These are phyloP conservation scores for Chaetoceros tenuissimus DNA, from an alignment of 108 stramenopile genomes.

Conservation along the genomic window DNA sequence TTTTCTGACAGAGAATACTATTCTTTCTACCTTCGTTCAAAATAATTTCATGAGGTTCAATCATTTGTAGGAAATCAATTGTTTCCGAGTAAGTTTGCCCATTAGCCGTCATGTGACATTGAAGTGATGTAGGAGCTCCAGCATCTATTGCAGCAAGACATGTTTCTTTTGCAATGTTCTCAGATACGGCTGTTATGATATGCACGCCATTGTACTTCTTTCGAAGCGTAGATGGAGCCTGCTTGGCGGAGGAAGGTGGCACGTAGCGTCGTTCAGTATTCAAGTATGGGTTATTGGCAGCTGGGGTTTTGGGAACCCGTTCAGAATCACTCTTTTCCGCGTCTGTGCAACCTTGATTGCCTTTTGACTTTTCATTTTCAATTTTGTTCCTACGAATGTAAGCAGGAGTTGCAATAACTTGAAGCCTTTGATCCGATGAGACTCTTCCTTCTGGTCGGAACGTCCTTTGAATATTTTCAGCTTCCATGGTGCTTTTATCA, in stretches of 20 bases:
- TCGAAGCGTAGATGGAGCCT: not conserved
- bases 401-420: not conserved
- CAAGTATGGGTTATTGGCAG: not conserved
- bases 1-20: slow-evolving; percentile 58
- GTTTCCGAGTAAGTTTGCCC: slow-evolving; percentile 83
- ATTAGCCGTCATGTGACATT: slow-evolving; percentile 78
- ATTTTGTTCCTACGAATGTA: too few relatives aligned
- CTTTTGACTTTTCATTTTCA: too few relatives aligned
- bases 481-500: too few relatives aligned
- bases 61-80: slow-evolving; percentile 52
- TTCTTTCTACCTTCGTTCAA: slow-evolving; percentile 79
- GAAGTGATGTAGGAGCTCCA: slow-evolving; percentile 48
- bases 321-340: too few relatives aligned
- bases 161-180: slow-evolving; percentile 84
- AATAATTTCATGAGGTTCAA: slow-evolving; percentile 72
- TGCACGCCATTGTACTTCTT: slow-evolving; percentile 14
- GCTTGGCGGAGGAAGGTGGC: not conserved
- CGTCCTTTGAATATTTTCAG: too few relatives aligned
- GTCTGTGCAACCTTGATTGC: too few relatives aligned
- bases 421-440: too few relatives aligned
- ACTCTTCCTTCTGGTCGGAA: too few relatives aligned
- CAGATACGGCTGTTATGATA: slow-evolving; percentile 66
- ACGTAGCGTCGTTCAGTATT: not conserved
- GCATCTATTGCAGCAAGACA: slow-evolving; percentile 77
- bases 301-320: not conserved